Evolutionary conservation across 495 filamentous ascomycete species (phyloP), one percentile per base, ranked within the genome.

Genomic region (Podospora fimiseda): DNA sequence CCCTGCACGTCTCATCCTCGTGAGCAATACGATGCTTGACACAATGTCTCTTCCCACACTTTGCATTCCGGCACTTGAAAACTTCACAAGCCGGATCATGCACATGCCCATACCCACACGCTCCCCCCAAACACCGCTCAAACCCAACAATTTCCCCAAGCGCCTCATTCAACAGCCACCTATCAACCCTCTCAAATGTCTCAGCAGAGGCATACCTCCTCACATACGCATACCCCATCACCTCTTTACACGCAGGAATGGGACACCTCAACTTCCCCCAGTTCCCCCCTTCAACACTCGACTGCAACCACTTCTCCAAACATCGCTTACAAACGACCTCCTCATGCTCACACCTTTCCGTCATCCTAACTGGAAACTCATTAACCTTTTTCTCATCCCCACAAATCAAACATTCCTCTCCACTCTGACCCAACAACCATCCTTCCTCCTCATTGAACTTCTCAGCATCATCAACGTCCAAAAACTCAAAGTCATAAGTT

Each of bases 1-100:
- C 63, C 5, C 71, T 70, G 59, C 78, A 80, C 0, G 73, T 74
- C 52, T 71, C 61, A 6, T 70, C 72, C 19, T 61, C 61, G 44
- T 80, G 78, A 74, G 68, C 66, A 2, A 74, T 57, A 19, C 68
- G 62, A 56, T 80, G 76, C 5, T 51, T 59, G 19, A 73, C 61
- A 46, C 75, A 80, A 36, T 70, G 63, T 8, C 55, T 50, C 24
- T 56, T 56, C 6, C 52, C 56, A 43, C 76, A 79, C 0, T 55
- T 66, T 6, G 62, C 23, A 14, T 18, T 41, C 13, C 15, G 21
- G 46, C 74, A 78, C 22, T 67, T 62, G 50, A 73, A 74, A 40
- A 61, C 65, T 0, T 68, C 53, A 51, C 72, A 72, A 0, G 51
- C 58, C 2, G 33, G 40, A 0, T 68, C 66, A 33, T 66, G 48